Evolutionary conservation across 495 filamentous ascomycete genomes (phyloP).

Genomic region (Lasiosphaeria hispida): DNA sequence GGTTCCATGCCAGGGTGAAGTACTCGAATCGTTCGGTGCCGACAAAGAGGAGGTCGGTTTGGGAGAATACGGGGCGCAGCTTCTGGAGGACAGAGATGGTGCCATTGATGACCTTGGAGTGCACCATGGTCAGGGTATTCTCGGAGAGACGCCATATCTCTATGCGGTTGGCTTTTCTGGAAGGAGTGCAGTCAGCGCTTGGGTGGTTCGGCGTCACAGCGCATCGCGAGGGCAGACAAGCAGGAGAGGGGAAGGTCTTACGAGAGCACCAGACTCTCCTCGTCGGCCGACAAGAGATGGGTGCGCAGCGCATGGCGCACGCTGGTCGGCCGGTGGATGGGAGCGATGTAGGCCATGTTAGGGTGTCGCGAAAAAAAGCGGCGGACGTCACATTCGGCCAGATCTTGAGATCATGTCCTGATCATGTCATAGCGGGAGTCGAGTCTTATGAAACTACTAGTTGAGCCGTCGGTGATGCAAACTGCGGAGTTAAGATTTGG

Average conservation of each 20-base stretch:
- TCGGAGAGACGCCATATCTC: conserved; percentile 69
- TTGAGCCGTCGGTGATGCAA: too few species aligned
- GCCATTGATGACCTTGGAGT: conserved; percentile 73
- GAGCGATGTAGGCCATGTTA: conserved; percentile 88
- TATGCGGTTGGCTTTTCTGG: conserved; percentile 84
- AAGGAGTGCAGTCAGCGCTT: conserved; percentile 7
- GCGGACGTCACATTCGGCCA: conserved; percentile 20
- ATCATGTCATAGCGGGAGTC: too few species aligned
- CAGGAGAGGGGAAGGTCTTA: conserved; percentile 45
- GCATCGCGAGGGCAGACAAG: too few species aligned
- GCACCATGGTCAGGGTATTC: conserved; percentile 42
- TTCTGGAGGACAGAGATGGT: conserved; percentile 81
- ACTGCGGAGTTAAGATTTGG: too few species aligned
- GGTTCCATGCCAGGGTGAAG: conserved; percentile 85
- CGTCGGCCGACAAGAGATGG: conserved; percentile 66
- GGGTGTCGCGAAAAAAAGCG: conserved; percentile 5
- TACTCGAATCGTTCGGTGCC: conserved; percentile 87
- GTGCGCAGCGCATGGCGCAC: conserved; percentile 83
- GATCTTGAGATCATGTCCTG: neutral
- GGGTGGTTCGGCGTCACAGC: neutral
- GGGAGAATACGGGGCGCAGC: conserved; percentile 67
- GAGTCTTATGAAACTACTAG: too few species aligned
- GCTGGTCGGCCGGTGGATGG: conserved; percentile 88
- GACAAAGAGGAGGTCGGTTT: conserved; percentile 86
- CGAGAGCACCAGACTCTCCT: conserved; percentile 85